Percentiles rank a stretch among this genome's conserved stretches.
Conservation (phyloP, 1,139 yeast species). For the Suzukiozyma palmioleophila region DNA sequence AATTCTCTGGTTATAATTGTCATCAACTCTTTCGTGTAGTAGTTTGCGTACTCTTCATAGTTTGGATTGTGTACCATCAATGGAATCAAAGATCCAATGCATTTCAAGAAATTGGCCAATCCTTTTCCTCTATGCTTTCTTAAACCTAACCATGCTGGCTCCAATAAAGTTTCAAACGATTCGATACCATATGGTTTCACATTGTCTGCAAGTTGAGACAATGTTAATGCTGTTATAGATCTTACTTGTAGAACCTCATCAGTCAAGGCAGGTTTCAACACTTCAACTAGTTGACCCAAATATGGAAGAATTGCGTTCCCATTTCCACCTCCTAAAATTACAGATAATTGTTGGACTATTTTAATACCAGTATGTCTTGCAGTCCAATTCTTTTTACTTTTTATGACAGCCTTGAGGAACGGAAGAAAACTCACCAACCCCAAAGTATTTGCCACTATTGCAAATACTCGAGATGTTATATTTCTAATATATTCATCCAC, state of each 20-base stretch:
- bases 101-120: constrained; percentile 70
- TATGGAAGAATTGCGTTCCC: constrained; percentile 62
- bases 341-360: constrained; percentile 71
- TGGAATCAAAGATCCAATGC: constrained; percentile 79
- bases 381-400: constrained; percentile 75
- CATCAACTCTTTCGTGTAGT: constrained; percentile 73
- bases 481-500: constrained; percentile 80
- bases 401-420: constrained; percentile 76
- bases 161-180: constrained; percentile 65
- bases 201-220: constrained; percentile 79
- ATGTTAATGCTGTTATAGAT: constrained; percentile 63
- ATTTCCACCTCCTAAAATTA: constrained; percentile 63
- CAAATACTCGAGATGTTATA: constrained; percentile 73
- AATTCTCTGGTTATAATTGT: constrained; percentile 68
- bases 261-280: constrained; percentile 55
- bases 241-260: constrained; percentile 73
- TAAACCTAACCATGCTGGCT: constrained; percentile 79
- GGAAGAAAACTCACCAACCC: constrained; percentile 75
- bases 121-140: constrained; percentile 74
- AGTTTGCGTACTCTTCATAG: constrained; percentile 69
- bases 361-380: constrained; percentile 87
- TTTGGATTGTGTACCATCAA: constrained; percentile 59
- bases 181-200: constrained; percentile 89
- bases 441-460: constrained; percentile 77
- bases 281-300: constrained; percentile 57